A percentile compares a stretch with the other conserved stretches of the same genome.
Conservation (phyloP, 768 basidiomycete genomes). For the Boletus rubropictus region DNA sequence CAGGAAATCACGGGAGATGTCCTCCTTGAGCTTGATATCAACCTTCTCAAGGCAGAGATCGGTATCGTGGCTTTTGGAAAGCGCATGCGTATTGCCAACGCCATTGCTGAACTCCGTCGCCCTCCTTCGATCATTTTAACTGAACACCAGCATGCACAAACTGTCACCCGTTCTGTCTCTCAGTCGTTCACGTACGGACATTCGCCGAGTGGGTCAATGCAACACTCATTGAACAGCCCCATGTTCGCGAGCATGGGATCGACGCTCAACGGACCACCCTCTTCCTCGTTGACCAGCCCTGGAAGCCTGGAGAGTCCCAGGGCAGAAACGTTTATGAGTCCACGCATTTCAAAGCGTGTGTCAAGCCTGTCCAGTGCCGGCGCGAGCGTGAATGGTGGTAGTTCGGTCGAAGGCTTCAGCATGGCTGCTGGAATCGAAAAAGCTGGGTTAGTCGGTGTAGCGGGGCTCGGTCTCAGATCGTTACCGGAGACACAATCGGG, state of each 20-base stretch:
- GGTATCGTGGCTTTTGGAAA: conserved; percentile 94
- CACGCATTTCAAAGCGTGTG: conserved; percentile 19
- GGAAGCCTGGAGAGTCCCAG: conserved; percentile 32
- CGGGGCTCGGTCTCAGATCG: conserved; percentile 25
- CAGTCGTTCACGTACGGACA: conserved; percentile 31
- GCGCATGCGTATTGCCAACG: conserved; percentile 87
- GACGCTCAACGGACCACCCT: conserved; percentile 16
- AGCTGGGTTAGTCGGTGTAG: conserved; percentile 15
- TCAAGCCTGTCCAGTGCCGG: conserved; percentile 26
- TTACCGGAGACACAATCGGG: conserved; percentile 45
- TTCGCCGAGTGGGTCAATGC: conserved; percentile 36
- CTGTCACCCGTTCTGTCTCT: conserved; percentile 23
- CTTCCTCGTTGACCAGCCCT: conserved; percentile 20
- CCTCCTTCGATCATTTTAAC: conserved; percentile 60
- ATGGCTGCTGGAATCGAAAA: conserved; percentile 19
- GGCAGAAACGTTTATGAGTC: conserved; percentile 14
- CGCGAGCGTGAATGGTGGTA: conserved; percentile 23
- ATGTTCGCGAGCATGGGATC: conserved; percentile 30
- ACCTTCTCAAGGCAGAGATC: conserved; percentile 87
- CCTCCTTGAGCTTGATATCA: conserved; percentile 87
- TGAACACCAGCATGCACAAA: conserved; percentile 36
- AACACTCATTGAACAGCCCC: conserved; percentile 42
- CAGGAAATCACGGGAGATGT: conserved; percentile 99
- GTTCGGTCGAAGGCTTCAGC: conserved; percentile 16
- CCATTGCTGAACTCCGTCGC: conserved; percentile 80